Evolutionary conservation across 805 yeast genomes (phyloP), one percentile per base, ranked within the genome.

Genomic region (Blastobotrys attinorum): DNA sequence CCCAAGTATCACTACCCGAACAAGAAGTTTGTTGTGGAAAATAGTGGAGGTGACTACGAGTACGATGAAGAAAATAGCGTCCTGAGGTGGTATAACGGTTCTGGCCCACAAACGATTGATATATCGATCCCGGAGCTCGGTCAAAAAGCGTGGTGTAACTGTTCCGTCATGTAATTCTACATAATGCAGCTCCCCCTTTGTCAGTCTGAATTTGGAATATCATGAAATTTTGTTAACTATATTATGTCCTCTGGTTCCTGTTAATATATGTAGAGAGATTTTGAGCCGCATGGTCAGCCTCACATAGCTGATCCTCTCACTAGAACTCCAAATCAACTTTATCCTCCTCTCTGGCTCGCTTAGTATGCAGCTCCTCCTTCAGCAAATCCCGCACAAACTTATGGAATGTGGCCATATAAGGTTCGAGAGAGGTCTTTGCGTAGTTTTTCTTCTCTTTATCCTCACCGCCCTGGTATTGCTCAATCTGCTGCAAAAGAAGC

Each of bases 1-100:
- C 97, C 97, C 0, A 69, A 67, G 21, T 72, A 78, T 69, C 96
- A 89, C 59, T 88, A 73, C 68, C 77, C 64, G 38, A 57, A 61
- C 38, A 76, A 68, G 44, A 70, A 66, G 46, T 44, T 70, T 10
- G 71, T 70, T 13, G 69, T 84, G 5, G 66, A 64, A 15, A 65
- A 77, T 11, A 68, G 78, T 3, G 65, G 77, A 1, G 95, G 95
- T 0, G 57, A 60, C 10, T 75, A 80, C 52, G 67, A 68, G 38
- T 72, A 72, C 50, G 75, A 79, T 53, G 66, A 69, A 17, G 60
- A 67, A 2, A 59, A 65, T 17, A 85, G 82, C 51, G 62, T 75
- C 25, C 59, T 87, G 35, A 80, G 75, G 53, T 87, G 96, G 96
- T 69, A 69, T 54, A 92, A 84, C 56, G 48, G 22, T 15, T 44